These are phyloP conservation scores for Aspergillus sojae DNA, from an alignment of 2,329 filamentous ascomycete genomes.

Conservation along the genomic window DNA sequence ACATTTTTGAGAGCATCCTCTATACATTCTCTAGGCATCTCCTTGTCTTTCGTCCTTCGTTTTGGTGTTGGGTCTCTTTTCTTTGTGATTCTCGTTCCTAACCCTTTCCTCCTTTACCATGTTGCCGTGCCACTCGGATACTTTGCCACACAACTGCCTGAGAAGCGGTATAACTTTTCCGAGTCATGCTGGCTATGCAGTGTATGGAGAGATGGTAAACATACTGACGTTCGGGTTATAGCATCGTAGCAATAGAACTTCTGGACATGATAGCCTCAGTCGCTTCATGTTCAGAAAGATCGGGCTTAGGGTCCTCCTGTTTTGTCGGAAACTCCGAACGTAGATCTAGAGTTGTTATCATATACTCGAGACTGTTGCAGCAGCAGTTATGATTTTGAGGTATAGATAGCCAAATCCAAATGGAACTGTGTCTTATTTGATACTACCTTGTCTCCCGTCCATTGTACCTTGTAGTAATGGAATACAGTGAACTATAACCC, in stretches of 20 bases:
- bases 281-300: background rate
- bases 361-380: background rate
- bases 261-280: background rate
- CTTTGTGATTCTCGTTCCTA: background rate
- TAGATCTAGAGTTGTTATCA: background rate
- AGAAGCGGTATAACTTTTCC: background rate
- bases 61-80: background rate
- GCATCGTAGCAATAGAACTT: background rate
- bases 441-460: background rate
- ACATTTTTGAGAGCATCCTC: background rate
- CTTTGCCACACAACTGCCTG: background rate
- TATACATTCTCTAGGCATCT: background rate
- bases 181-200: background rate
- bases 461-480: background rate
- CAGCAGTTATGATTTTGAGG: background rate
- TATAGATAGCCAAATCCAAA: background rate
- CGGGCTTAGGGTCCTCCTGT: background rate
- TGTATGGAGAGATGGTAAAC: background rate
- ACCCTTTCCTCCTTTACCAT: background rate
- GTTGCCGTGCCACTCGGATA: background rate
- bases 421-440: background rate
- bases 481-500: background rate
- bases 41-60: background rate
- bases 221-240: background rate
- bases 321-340: background rate